Evolutionary conservation across 345 rosid species (phyloP), one percentile per base, ranked within the genome.

Genomic region (Cochlearia excelsa): DNA sequence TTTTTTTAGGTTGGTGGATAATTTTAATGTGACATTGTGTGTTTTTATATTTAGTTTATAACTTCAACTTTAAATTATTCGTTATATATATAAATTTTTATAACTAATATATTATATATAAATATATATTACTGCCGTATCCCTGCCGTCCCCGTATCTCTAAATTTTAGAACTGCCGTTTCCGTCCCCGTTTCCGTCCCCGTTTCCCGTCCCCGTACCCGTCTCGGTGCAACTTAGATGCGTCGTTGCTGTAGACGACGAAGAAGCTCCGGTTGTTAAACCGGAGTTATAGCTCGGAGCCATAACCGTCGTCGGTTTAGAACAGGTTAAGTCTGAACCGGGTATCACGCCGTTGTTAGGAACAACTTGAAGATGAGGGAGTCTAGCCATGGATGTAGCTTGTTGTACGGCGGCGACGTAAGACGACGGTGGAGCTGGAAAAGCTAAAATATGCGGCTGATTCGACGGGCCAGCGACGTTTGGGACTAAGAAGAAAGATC

Each of bases 401-500:
- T 78, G 79, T 49, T 79, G 90, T 57, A 78, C 80, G 61, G 86
- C 74, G 26, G 94, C 65, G 9, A 74, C 79, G 43, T 82, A 83
- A 41, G 86, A 74, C 35, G 88, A 79, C 4, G 74, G 48, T 1
- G 63, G 2, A 9, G 54, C 81, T 1, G 85, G 94, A 30, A 84
- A 82, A 40, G 90, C 71, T 11, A 81, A 58, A n/a, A 87, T 30
- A 61, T 81, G 89, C 45, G 84, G 75, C 70, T 77, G 81, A 37
- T 73, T 78, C 4, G 80, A 57, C 2, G 86, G 74, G 28, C 80
- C 80, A 5, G 69, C 59, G 4, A 74, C 72, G 64, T 72, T 65
- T 0, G 80, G 73, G 6, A 92, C 88, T 8, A 87, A 71, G 85
- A 84, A 74, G 46, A 84, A 79, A 59, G 81, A 78, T 7, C 95